Evolutionary conservation across 495 filamentous ascomycete species (phyloP).

Genomic region (Xylaria cubensis): DNA sequence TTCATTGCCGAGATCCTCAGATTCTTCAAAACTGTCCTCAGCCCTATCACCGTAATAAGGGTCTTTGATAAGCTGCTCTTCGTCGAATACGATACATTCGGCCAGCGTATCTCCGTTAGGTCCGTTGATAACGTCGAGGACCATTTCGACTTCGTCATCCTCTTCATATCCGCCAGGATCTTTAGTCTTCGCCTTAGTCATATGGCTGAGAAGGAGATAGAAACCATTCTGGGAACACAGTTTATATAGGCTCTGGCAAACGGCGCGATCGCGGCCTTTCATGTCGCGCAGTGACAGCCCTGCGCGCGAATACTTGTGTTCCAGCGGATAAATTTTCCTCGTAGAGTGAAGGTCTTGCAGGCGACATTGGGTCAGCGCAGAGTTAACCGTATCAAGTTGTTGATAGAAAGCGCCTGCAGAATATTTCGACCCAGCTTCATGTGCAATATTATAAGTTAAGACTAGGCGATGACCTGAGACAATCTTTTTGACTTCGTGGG

Average conservation of each 20-base stretch:
- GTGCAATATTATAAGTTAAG: constrained; percentile 60
- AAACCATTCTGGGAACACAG: constrained; percentile 4
- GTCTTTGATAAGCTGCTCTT: neutral
- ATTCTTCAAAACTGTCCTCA: constrained; percentile 3
- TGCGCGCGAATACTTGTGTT: constrained; percentile 54
- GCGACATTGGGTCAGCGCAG: neutral
- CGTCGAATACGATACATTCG: neutral
- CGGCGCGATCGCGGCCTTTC: constrained; percentile 50
- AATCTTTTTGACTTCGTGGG: constrained; percentile 57
- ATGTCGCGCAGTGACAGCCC: constrained; percentile 44
- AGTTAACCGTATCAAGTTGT: neutral
- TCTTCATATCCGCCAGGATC: neutral
- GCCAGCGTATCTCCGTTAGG: neutral
- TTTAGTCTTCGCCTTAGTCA: neutral
- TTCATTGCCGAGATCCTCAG: constrained; percentile 1
- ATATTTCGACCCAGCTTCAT: constrained; percentile 21
- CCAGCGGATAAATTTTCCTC: constrained; percentile 45
- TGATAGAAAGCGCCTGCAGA: neutral
- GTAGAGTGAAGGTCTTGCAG: neutral
- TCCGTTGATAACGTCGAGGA: neutral
- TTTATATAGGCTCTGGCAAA: constrained; percentile 25
- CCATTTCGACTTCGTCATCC: neutral
- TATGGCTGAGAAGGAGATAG: constrained; percentile 12
- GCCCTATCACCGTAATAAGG: neutral
- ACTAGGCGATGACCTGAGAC: constrained; percentile 56